Base-by-base conservation (phyloP, 1,284 basidiomycete species). In the Boletus subluridellus region DNA sequence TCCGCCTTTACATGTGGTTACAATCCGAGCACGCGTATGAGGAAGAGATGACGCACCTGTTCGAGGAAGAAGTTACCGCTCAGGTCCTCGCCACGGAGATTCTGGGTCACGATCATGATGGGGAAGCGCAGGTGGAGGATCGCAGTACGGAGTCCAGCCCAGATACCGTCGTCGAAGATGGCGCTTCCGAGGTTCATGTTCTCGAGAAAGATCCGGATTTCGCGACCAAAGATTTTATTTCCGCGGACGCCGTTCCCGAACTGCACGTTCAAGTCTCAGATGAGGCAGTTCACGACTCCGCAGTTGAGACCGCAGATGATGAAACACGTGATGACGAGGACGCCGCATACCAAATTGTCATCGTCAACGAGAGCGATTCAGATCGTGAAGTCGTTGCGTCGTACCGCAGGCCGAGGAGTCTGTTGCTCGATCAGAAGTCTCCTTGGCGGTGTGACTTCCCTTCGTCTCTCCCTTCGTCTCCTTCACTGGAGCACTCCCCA, bases 1-100 rank as follows among this genome's bases (percentile, higher is more conserved):
- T 69, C 17, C 63, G 65, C 30, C 55, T 69, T 8, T 59, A 66
- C 45, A 60, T 66, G 54, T 67, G 65, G 65, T 42, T 67, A 15
- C 60, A 65, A 46, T 60, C 67, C 30, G 65, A 66, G 48, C 50
- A 68, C 14, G 63, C 57, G 24, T 69, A 65, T 34, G 65, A 56
- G 17, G 63, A 65, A 15, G 63, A 69, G 48, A 67, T 67, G 60
- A 52, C 50, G 28, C 66, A 67, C 30, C 26, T 67, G 21, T 69
- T 67, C 46, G 63, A 67, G 10, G 65, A 69, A 49, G 57, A 63
- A 14, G 63, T 69, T 24, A 67, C 60, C 0, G 57, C 63, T 17
- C 17, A 54, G 35, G 56, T 61, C 24, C 57, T 67, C 21, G 67
- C 63, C 10, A 54, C 28, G 51, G 65, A 67, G 50, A 69, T 67